These are phyloP conservation scores for Acacia acuminata DNA, from an alignment of 306 rosid genomes.

Conservation along the genomic window DNA sequence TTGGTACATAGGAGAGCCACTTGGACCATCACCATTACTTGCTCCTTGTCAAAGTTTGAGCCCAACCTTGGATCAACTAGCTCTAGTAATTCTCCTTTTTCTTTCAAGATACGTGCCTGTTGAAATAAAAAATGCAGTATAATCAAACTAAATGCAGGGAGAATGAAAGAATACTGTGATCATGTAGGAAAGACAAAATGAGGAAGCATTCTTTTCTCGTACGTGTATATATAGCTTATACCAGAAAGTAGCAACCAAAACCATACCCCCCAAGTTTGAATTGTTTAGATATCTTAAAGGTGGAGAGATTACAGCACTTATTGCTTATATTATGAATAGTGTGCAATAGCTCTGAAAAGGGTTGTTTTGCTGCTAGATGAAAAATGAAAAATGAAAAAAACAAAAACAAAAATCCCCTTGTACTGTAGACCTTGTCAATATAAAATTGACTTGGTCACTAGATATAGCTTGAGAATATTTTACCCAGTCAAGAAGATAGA, in stretches of 20 bases:
- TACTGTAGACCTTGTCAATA: not conserved
- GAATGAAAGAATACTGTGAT: not conserved
- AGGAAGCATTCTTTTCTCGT: not conserved
- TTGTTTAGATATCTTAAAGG: not conserved
- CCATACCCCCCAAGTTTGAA: not conserved
- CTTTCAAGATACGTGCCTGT: constrained; percentile 39
- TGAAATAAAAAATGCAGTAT: not conserved
- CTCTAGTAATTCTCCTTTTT: constrained; percentile 34
- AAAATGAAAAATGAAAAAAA: too few relatives aligned
- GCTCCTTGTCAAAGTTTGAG: constrained; percentile 27
- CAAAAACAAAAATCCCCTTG: not conserved
- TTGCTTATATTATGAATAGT: not conserved
- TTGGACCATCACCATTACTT: constrained; percentile 33
- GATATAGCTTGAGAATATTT: constrained; percentile 6
- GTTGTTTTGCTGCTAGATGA: not conserved
- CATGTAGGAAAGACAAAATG: not conserved
- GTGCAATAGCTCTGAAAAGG: not conserved
- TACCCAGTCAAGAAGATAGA: constrained; percentile 58
- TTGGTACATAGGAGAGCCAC: constrained; percentile 46
- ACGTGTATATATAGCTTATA: not conserved
- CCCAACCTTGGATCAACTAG: constrained; percentile 37
- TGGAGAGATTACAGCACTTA: not conserved
- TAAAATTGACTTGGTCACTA: not conserved
- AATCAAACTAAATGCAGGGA: not conserved
- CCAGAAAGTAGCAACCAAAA: not conserved